Base-by-base conservation (phyloP, 163 green algal species). In the Chlamydomonas reinhardtii region DNA sequence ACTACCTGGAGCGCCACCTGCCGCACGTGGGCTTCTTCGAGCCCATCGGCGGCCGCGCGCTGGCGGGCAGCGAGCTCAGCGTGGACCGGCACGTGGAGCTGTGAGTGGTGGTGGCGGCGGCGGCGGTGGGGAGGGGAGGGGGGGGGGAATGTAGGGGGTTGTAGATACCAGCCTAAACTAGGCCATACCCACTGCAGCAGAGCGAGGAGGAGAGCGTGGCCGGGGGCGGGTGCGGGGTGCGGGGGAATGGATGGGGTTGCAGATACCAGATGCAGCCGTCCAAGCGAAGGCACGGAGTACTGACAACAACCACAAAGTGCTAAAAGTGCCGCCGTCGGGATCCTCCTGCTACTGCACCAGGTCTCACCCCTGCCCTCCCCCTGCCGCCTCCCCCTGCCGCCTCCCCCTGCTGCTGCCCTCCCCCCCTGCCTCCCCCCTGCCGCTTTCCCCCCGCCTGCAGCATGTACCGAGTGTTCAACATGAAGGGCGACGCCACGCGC, bases 11-110 rank as follows among this genome's bases (percentile, higher is more conserved):
- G 88, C 85, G 84, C 27, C 89, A 92, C 35, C 22, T 93, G 12
- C 83, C 91, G 29, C 84, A 88, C 6, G 90, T 97, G 62, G 95
- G 95, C 48, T 97, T 94, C 88, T 97, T 96, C 73, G 76, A 92
- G 78, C 94, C 94, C 35, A 91, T 97, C 43, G 91, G 90, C 19
- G 91, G 89, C 27, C 62, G 19, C 27, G 19, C 71, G n/a, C 16
- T 37, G 16, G 8, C 68, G 11, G 37, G 34, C 52, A 64, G 70
- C 8, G 31, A 72, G 32, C 25, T 83, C 22, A 75, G 91, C 20
- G 86, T 88, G 1, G 90, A 92, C 68, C 77, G 83, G 4, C 76
- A 90, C 75, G 78, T 94, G 17, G 94, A 96, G 35, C 85, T 97
- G 88, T 93, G 77, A 93, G 91, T 65, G 4, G 31, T 5, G 32